A percentile compares a stretch with the other conserved stretches of the same genome.
Evolutionary conservation across 352 stramenopile species (phyloP).

Genomic region (Phytophthora litchii): DNA sequence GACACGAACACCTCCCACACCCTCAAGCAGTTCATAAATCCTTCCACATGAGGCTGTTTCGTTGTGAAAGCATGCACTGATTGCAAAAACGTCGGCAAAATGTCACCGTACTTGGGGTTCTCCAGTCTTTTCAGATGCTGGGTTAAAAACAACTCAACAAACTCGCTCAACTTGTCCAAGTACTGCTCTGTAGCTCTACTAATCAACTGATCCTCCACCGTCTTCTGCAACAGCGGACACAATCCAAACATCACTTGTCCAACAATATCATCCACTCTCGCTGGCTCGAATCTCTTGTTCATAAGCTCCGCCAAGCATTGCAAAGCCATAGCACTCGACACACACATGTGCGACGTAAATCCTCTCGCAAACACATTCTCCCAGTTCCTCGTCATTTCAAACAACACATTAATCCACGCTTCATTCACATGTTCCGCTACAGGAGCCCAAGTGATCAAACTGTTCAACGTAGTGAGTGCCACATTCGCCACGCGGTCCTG

Average conservation of each 20-base stretch:
- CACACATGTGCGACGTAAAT: constrained; percentile 35
- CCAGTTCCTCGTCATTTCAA: constrained; percentile 59
- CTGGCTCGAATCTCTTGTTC: constrained; percentile 63
- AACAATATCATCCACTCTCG: constrained; percentile 52
- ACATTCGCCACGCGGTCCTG: constrained; percentile 59
- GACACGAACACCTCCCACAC: constrained; percentile 87
- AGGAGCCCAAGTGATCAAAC: constrained; percentile 56
- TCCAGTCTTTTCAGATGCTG: constrained; percentile 79
- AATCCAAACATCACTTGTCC: constrained; percentile 57
- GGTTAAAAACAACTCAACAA: constrained; percentile 76
- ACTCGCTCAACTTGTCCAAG: constrained; percentile 77
- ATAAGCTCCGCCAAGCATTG: constrained; percentile 70
- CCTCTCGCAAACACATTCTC: constrained; percentile 29
- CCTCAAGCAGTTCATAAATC: constrained; percentile 79
- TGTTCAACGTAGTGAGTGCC: constrained; percentile 60
- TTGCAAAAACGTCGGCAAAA: constrained; percentile 64
- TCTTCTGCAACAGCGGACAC: constrained; percentile 67
- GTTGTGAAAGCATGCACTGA: constrained; percentile 66
- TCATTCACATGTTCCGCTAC: constrained; percentile 62
- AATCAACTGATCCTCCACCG: constrained; percentile 60
- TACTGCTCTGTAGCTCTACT: constrained; percentile 57
- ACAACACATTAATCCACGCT: constrained; percentile 64
- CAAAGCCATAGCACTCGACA: constrained; percentile 59
- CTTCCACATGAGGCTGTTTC: constrained; percentile 74
- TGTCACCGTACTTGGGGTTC: constrained; percentile 47